A percentile compares a stretch with the other conserved stretches of the same genome.
Evolutionary conservation across 2,329 filamentous ascomycete species (phyloP).

Genomic region (Aspergillus ochraceoroseus): DNA sequence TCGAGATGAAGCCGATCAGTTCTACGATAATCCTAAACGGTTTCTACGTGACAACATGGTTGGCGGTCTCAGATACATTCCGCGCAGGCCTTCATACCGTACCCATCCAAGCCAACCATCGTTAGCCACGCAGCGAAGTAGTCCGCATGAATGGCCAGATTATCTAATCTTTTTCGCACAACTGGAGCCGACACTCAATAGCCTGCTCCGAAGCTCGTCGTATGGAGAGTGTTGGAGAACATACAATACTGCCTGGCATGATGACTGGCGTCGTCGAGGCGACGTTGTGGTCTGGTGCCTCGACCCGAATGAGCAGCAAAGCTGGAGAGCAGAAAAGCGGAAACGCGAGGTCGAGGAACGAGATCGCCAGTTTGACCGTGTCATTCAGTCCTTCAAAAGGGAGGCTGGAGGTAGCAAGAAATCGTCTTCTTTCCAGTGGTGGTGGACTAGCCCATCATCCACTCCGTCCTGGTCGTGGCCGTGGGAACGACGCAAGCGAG

Average conservation of each 20-base stretch:
- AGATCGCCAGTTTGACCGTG: constrained; percentile 36
- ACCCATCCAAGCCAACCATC: constrained; percentile 4
- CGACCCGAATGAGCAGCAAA: constrained; percentile 33
- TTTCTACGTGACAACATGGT: constrained; percentile 57
- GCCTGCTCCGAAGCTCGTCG: constrained; percentile 41
- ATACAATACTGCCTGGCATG: constrained; percentile 60
- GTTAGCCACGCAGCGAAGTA: constrained; percentile 5
- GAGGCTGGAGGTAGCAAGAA: constrained; percentile 20
- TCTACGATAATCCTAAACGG: constrained; percentile 62
- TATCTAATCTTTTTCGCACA: constrained; percentile 55
- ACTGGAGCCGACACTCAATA: constrained; percentile 49
- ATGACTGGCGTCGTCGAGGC: constrained; percentile 57
- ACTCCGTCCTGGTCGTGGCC: constrained; percentile 22
- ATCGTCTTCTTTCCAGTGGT: constrained; percentile 4
- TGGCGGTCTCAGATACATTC: constrained; percentile 34
- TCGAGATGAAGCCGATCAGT: constrained; percentile 83
- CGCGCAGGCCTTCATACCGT: constrained; percentile 33
- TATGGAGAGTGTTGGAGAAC: constrained; percentile 58
- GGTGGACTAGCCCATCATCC: too few species aligned
- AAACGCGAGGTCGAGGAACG: constrained; percentile 22
- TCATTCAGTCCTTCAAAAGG: constrained; percentile 32
- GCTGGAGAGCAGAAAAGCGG: constrained; percentile 32
- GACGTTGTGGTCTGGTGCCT: constrained; percentile 60
- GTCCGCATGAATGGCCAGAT: constrained; percentile 44
- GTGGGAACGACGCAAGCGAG: constrained; percentile 16